These are phyloP conservation scores for Aspergillus campestris DNA, from an alignment of 495 filamentous ascomycete species.

Conservation along the genomic window DNA sequence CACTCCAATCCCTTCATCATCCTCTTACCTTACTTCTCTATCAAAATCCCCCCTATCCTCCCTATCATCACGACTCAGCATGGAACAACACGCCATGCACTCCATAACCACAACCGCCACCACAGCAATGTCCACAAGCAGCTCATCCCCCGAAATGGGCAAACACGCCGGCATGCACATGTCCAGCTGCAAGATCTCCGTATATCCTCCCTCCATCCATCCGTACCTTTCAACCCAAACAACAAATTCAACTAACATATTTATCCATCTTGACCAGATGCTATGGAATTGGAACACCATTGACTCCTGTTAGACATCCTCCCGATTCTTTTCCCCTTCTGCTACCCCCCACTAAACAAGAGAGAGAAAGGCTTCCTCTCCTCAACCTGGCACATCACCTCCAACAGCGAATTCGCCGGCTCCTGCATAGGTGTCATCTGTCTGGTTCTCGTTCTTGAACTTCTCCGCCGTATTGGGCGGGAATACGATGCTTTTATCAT, in stretches of 20 bases:
- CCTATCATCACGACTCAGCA: not conserved
- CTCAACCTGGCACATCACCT: conserved; percentile 54
- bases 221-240: not conserved
- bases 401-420: conserved; percentile 53
- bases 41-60: not conserved
- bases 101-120: conserved; percentile 4
- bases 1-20: no score
- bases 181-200: conserved; percentile 36
- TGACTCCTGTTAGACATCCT: conserved; percentile 42
- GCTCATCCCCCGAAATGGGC: not conserved
- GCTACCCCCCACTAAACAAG: no score
- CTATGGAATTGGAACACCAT: conserved; percentile 72
- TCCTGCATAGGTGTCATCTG: conserved; percentile 61
- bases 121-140: not conserved
- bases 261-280: conserved; percentile 47
- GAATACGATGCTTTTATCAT: conserved; percentile 56
- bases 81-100: not conserved
- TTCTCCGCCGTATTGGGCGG: conserved; percentile 48
- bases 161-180: conserved; percentile 9
- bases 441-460: conserved; percentile 55
- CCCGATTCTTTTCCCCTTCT: no score
- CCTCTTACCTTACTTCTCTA: no score
- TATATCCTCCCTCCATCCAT: conserved; percentile 12
- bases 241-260: conserved; percentile 2
- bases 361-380: conserved; percentile 50